Percentiles rank a stretch among this genome's conserved stretches.
Conservation (phyloP, 2,329 filamentous ascomycete genomes). For the Hymenoscyphus infarciens region DNA sequence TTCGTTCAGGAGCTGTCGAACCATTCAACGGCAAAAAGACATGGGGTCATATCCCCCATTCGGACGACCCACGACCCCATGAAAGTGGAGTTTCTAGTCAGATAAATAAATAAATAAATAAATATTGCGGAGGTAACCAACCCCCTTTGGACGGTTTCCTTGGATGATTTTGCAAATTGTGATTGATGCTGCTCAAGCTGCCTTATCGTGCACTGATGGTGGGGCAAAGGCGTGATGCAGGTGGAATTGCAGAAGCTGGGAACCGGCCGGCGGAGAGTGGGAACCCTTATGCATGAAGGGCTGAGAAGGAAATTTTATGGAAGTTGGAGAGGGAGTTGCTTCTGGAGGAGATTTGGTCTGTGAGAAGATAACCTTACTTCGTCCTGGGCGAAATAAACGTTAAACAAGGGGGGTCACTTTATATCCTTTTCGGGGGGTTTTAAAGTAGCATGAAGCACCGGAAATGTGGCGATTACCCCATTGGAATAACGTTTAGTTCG, state of each 20-base stretch:
- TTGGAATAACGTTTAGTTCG: no score
- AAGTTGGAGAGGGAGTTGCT: background rate
- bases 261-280: no score
- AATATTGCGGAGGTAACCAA: background rate
- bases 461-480: no score
- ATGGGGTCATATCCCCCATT: background rate
- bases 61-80: background rate
- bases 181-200: background rate
- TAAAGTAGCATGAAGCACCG: no score
- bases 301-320: background rate
- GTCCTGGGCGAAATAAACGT: no score
- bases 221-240: background rate
- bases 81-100: background rate
- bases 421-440: no score
- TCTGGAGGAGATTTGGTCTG: background rate
- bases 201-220: constrained; percentile 4
- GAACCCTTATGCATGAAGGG: background rate
- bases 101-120: background rate
- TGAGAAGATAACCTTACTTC: background rate
- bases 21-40: background rate
- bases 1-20: background rate
- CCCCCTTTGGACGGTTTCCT: background rate
- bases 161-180: background rate
- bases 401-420: no score
- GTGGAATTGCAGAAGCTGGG: background rate